Conservation (phyloP, 192 early-diverging fungal genomes). For the Linnemannia exigua region DNA sequence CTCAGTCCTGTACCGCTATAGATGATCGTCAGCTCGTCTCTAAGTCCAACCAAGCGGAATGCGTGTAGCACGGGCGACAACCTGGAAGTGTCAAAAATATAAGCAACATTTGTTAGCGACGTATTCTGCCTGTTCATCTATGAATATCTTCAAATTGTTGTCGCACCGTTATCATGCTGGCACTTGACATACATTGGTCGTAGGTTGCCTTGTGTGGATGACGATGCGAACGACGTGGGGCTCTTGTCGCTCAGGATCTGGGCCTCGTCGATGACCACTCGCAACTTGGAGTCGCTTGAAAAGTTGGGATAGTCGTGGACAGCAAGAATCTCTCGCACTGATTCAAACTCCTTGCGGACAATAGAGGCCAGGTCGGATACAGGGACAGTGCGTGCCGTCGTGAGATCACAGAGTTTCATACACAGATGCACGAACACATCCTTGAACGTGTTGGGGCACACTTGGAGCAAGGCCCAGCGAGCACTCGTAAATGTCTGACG, state of each 20-base stretch:
- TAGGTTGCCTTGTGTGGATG: conserved; percentile 1
- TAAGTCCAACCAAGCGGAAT: no score
- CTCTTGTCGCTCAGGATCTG: conserved; percentile 31
- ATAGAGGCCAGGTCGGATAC: neutral
- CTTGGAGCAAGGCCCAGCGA: conserved; percentile 33
- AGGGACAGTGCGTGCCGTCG: neutral
- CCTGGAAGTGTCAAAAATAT: no score
- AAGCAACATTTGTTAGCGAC: no score
- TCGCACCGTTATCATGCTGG: no score
- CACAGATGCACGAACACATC: conserved; percentile 12
- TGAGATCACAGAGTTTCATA: neutral
- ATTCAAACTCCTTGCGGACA: conserved; percentile 14
- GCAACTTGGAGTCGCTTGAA: conserved; percentile 9
- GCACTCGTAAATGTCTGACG: conserved; percentile 27
- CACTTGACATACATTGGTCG: conserved; percentile 11
- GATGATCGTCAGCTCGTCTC: no score
- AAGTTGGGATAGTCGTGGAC: conserved; percentile 23
- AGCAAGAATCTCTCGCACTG: conserved; percentile 12
- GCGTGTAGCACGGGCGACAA: no score
- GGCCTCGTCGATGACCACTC: conserved; percentile 29
- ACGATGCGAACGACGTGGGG: conserved; percentile 10
- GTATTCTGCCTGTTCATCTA: no score
- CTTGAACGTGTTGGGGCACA: conserved; percentile 19
- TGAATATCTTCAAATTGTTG: no score
- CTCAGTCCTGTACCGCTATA: no score